Evolutionary conservation across 768 basidiomycete species (phyloP).

Genomic region (Termitomyces sp.): DNA sequence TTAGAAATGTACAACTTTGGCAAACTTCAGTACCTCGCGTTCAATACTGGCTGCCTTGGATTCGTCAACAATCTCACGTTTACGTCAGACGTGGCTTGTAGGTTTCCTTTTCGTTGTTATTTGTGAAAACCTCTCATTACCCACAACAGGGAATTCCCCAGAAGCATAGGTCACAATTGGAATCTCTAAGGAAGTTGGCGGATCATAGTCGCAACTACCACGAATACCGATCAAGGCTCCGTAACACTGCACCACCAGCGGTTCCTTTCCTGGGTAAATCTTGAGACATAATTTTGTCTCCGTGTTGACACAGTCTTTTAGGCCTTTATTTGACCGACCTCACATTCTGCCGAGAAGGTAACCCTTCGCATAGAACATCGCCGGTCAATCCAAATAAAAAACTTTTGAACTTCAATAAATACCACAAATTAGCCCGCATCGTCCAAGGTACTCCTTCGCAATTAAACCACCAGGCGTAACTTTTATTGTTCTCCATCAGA

Average conservation of each 20-base stretch:
- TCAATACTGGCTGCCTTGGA: conserved; percentile 93
- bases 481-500: conserved; percentile 35
- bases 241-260: conserved; percentile 86
- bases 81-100: conserved; percentile 93
- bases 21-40: conserved; percentile 90
- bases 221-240: conserved; percentile 84
- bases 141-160: conserved; percentile 64
- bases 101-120: conserved; percentile 21
- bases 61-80: conserved; percentile 87
- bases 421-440: conserved; percentile 83
- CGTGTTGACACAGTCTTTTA: conserved; percentile 20
- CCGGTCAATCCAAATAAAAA: conserved; percentile 70
- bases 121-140: not conserved
- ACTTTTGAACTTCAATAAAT: conserved; percentile 95
- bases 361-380: conserved; percentile 78
- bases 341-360: conserved; percentile 95
- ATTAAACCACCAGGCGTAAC: not conserved
- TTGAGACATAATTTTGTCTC: conserved; percentile 5
- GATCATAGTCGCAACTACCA: conserved; percentile 89
- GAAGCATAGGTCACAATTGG: conserved; percentile 78
- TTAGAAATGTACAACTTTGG: conserved; percentile 76
- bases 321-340: conserved; percentile 87
- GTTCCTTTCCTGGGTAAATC: conserved; percentile 87
- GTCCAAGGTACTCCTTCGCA: conserved; percentile 54
- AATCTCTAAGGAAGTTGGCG: conserved; percentile 75